These are phyloP conservation scores for Apiospora rasikravindrae DNA, from an alignment of 2,329 filamentous ascomycete species.

Conservation along the genomic window DNA sequence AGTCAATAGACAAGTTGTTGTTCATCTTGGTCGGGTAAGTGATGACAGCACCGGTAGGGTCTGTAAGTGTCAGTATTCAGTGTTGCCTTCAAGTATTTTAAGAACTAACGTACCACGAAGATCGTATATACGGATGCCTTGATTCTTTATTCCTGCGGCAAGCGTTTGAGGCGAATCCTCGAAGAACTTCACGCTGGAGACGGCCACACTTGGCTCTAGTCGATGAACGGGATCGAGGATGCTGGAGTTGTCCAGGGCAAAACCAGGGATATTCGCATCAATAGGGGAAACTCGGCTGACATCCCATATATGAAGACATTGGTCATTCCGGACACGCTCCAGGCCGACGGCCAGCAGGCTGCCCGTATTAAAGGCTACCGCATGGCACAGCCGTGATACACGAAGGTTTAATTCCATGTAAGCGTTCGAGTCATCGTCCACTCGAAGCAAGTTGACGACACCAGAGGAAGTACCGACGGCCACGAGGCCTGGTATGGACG, in stretches of 20 bases:
- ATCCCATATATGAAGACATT: constrained; percentile 84
- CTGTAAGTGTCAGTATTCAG: constrained; percentile 35
- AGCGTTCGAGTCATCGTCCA: constrained; percentile 72
- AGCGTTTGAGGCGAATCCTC: constrained; percentile 76
- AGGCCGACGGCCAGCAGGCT: constrained; percentile 79
- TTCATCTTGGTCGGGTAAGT: constrained; percentile 71
- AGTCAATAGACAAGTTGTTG: constrained; percentile 79
- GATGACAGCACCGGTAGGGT: constrained; percentile 57
- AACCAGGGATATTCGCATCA: constrained; percentile 54
- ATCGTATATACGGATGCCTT: constrained; percentile 79
- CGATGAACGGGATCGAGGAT: constrained; percentile 63
- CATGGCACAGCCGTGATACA: constrained; percentile 78
- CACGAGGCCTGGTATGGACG: constrained; percentile 66
- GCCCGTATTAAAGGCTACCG: constrained; percentile 77
- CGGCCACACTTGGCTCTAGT: constrained; percentile 71
- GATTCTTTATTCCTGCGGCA: constrained; percentile 76
- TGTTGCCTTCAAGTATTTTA: background rate
- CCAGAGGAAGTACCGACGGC: constrained; percentile 78
- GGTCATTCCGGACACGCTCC: constrained; percentile 81
- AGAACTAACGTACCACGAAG: constrained; percentile 64
- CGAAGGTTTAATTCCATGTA: constrained; percentile 72
- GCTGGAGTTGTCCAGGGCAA: constrained; percentile 53
- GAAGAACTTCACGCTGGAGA: constrained; percentile 84
- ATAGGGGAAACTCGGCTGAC: constrained; percentile 64
- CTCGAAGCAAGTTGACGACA: constrained; percentile 74